Percentiles rank a stretch among this genome's conserved stretches.
These are phyloP conservation scores for Trametes elegans DNA, from an alignment of 768 basidiomycete genomes.

Conservation along the genomic window DNA sequence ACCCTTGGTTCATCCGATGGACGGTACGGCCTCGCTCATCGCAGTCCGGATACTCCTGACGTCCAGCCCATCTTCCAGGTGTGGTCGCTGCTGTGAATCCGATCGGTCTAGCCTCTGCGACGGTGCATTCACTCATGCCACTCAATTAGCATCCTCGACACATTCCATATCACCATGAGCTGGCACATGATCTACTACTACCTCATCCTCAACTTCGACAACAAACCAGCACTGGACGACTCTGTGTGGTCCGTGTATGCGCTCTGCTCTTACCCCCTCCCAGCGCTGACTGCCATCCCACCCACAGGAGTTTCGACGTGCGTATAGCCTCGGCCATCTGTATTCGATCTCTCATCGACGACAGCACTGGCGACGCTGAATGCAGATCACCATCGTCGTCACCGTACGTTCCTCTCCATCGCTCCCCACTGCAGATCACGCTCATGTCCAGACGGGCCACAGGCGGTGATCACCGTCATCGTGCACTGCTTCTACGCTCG, in stretches of 20 bases:
- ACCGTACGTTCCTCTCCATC: neutral
- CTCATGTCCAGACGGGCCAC: neutral
- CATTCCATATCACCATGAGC: constrained; percentile 9
- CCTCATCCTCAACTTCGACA: constrained; percentile 15
- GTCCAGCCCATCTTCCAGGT: neutral
- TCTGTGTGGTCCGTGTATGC: constrained; percentile 14
- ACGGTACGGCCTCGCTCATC: neutral
- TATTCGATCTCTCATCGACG: neutral
- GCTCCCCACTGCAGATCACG: too few relatives aligned
- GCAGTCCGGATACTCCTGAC: neutral
- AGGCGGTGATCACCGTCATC: constrained; percentile 14
- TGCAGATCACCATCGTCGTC: neutral
- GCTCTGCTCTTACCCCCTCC: neutral
- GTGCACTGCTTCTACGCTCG: constrained; percentile 18
- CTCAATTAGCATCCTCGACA: constrained; percentile 11
- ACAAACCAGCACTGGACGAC: neutral
- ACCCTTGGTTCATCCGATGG: constrained; percentile 7
- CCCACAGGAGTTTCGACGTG: constrained; percentile 14
- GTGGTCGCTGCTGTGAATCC: constrained; percentile 5
- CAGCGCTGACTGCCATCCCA: too few relatives aligned
- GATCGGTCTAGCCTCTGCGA: too few relatives aligned
- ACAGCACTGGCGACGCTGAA: neutral
- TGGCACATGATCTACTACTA: constrained; percentile 21
- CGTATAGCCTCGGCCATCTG: neutral
- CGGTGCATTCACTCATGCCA: too few relatives aligned